Conservation (phyloP, 352 stramenopile species). For the Globisporangium cylindrosporum region DNA sequence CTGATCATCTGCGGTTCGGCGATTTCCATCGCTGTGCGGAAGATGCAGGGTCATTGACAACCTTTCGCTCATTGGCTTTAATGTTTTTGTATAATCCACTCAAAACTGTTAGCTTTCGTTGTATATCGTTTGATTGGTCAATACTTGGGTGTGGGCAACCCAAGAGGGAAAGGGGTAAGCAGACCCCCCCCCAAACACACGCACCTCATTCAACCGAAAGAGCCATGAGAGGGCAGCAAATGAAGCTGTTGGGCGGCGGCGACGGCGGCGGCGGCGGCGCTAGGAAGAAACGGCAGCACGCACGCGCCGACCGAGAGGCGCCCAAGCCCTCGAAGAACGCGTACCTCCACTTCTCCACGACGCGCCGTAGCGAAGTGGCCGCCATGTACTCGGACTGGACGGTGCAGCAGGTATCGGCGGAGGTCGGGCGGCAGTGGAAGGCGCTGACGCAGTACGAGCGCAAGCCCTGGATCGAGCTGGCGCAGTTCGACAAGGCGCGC, state of each 20-base stretch:
- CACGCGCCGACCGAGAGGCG: conserved; percentile 8
- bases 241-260: neutral
- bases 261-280: neutral
- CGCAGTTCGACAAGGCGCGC: conserved; percentile 56
- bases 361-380: conserved; percentile 32
- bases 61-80: neutral
- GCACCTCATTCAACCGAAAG: neutral
- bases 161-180: neutral
- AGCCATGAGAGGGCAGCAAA: conserved; percentile 7
- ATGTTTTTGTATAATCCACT: neutral
- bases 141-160: neutral
- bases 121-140: neutral
- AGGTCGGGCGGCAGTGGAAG: conserved; percentile 58
- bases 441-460: conserved; percentile 32
- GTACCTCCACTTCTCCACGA: conserved; percentile 49
- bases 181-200: neutral
- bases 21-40: conserved; percentile 29
- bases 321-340: conserved; percentile 33
- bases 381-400: conserved; percentile 35
- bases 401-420: conserved; percentile 41
- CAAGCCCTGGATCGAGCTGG: conserved; percentile 51
- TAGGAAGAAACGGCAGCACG: conserved; percentile 8
- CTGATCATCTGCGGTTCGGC: conserved; percentile 32
- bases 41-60: conserved; percentile 7
- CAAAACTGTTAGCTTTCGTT: neutral